A percentile compares a stretch with the other conserved stretches of the same genome.
Conservation (phyloP, 1,284 basidiomycete genomes). For the Rhodotorula sp. region DNA sequence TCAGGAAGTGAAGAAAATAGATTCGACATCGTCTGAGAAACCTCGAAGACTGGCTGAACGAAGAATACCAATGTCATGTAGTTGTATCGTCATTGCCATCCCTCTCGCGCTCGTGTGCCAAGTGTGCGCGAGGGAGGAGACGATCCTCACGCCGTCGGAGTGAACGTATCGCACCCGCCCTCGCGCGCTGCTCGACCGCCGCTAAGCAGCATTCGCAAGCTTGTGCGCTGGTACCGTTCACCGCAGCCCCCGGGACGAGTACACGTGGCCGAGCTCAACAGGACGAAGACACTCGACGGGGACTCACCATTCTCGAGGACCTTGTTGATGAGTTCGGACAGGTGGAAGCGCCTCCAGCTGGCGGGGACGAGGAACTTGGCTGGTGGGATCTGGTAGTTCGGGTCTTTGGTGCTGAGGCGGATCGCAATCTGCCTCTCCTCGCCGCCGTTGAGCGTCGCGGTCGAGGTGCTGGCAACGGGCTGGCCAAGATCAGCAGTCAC, state of each 20-base stretch:
- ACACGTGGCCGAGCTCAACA: too few species aligned
- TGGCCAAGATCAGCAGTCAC: constrained; percentile 11
- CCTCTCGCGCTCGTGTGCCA: constrained; percentile 1
- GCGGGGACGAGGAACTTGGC: constrained; percentile 93
- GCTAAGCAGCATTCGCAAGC: too few species aligned
- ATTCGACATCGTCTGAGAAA: constrained; percentile 38
- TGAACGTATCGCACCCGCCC: too few species aligned
- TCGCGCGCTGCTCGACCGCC: too few species aligned
- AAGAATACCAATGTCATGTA: constrained; percentile 43
- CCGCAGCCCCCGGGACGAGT: too few species aligned
- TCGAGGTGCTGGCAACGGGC: constrained; percentile 32
- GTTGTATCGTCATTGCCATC: constrained; percentile 30
- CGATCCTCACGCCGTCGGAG: background rate
- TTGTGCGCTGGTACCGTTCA: too few species aligned
- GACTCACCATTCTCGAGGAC: constrained; percentile 57
- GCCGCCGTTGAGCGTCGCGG: constrained; percentile 2
- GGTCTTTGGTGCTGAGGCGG: constrained; percentile 74
- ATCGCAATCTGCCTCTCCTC: constrained; percentile 58
- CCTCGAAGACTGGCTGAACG: constrained; percentile 41
- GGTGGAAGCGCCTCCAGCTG: constrained; percentile 87
- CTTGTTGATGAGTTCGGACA: constrained; percentile 97
- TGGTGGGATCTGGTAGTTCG: constrained; percentile 71
- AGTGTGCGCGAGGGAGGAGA: background rate
- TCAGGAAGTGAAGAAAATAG: constrained; percentile 41
- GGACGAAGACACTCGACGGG: background rate